Evolutionary conservation across 352 stramenopile genomes (phyloP).

Genomic region (Globisporangium paroecandrum): DNA sequence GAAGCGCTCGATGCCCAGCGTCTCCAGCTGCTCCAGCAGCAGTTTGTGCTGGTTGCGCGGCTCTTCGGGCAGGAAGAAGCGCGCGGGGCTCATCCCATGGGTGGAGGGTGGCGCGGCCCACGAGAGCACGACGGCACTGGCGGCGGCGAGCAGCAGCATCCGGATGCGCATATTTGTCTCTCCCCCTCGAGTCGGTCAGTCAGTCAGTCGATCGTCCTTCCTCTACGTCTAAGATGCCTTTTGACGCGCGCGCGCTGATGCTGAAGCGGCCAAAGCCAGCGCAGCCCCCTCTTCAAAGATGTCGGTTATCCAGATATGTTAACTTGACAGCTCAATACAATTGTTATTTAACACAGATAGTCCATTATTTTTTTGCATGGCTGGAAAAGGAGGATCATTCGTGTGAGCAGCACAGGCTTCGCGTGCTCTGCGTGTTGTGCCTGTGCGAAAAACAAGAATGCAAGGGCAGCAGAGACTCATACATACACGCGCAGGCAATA

Average conservation of each 20-base stretch:
- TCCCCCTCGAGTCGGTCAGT: background rate
- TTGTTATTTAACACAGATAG: slow-evolving; percentile 1
- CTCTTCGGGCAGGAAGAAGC: slow-evolving; percentile 52
- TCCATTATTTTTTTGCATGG: slow-evolving; percentile 1
- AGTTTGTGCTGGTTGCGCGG: slow-evolving; percentile 31
- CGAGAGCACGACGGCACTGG: background rate
- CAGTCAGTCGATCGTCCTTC: slow-evolving; percentile 1
- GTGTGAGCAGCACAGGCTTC: background rate
- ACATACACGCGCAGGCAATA: background rate
- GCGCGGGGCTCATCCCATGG: slow-evolving; percentile 18
- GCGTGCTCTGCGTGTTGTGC: background rate
- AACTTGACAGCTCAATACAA: background rate
- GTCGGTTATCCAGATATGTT: background rate
- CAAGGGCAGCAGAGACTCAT: background rate
- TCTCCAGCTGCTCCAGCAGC: slow-evolving; percentile 46
- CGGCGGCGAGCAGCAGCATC: slow-evolving; percentile 6
- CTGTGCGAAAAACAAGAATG: background rate
- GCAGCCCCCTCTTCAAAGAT: background rate
- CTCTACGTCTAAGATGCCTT: background rate
- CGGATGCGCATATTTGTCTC: slow-evolving; percentile 1
- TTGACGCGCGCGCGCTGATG: background rate
- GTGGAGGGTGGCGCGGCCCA: background rate
- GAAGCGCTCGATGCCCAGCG: slow-evolving; percentile 55
- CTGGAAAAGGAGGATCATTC: slow-evolving; percentile 9
- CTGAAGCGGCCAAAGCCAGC: background rate